Conservation (phyloP, 805 yeast genomes). For the Candida xyloterini region DNA sequence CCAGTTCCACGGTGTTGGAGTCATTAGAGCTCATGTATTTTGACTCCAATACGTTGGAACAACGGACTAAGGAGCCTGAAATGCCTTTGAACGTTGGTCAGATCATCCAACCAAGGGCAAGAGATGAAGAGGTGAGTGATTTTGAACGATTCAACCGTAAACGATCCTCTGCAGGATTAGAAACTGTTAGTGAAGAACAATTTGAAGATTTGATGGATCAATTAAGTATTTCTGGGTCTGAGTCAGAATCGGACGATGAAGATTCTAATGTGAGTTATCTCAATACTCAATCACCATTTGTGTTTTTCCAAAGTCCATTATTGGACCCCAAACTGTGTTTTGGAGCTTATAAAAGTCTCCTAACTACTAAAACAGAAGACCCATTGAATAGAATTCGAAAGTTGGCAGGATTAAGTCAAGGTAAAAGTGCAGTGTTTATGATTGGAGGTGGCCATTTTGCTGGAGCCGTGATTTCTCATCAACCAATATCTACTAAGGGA, state of each 20-base stretch:
- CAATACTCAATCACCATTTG: conserved; percentile 68
- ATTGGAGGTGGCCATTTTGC: conserved; percentile 98
- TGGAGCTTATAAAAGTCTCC: conserved; percentile 66
- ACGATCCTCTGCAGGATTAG: conserved; percentile 44
- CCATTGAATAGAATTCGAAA: conserved; percentile 50
- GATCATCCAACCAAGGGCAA: conserved; percentile 17
- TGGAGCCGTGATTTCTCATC: conserved; percentile 85
- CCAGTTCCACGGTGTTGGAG: conserved; percentile 38
- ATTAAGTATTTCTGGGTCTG: conserved; percentile 59
- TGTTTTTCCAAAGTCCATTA: conserved; percentile 51
- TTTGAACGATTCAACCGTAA: conserved; percentile 46
- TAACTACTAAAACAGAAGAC: conserved; percentile 41
- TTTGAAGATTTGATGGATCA: conserved; percentile 54
- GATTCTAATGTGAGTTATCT: conserved; percentile 46
- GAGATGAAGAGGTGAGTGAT: conserved; percentile 13
- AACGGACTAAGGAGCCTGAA: conserved; percentile 20
- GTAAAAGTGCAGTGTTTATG: conserved; percentile 79
- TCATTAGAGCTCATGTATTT: conserved; percentile 54
- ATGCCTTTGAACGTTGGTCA: neutral
- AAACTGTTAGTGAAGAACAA: conserved; percentile 50
- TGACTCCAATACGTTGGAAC: conserved; percentile 45
- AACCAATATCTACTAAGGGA: conserved; percentile 53
- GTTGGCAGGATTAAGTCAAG: conserved; percentile 19
- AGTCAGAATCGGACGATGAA: conserved; percentile 38
- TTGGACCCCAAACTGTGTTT: conserved; percentile 48